These are phyloP conservation scores for Dactylellina haptotyla DNA, from an alignment of 2,329 filamentous ascomycete species.

Conservation along the genomic window DNA sequence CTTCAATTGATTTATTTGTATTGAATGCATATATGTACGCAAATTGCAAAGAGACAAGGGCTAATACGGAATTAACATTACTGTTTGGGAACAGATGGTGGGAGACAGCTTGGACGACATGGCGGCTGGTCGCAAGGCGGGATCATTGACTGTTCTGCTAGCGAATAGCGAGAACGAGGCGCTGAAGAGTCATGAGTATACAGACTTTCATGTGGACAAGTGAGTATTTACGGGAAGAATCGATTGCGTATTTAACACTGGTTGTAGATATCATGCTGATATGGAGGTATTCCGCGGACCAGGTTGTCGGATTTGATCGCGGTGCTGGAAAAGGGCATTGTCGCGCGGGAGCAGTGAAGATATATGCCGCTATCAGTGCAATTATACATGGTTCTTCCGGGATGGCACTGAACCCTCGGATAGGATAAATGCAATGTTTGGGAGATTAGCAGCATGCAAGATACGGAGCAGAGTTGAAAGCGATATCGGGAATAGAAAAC, in stretches of 20 bases:
- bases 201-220: conserved; percentile 75
- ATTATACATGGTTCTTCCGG: too few relatives aligned
- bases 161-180: conserved; percentile 81
- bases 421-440: too few relatives aligned
- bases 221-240: conserved; percentile 49
- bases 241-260: too few relatives aligned
- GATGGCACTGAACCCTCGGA: too few relatives aligned
- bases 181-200: conserved; percentile 76
- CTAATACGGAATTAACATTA: too few relatives aligned
- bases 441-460: background rate
- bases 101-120: conserved; percentile 92
- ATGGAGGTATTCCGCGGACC: too few relatives aligned
- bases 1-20: background rate
- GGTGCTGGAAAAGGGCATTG: conserved; percentile 78
- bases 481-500: conserved; percentile 1
- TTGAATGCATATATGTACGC: too few relatives aligned
- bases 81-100: conserved; percentile 61
- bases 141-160: conserved; percentile 88
- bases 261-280: background rate
- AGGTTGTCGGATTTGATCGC: conserved; percentile 79
- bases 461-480: background rate
- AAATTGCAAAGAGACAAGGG: too few relatives aligned
- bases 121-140: conserved; percentile 82
- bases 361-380: background rate
- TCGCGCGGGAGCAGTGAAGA: conserved; percentile 24